These are phyloP conservation scores for Saccharomycopsis sp. DNA, from an alignment of 805 yeast genomes.

Conservation along the genomic window DNA sequence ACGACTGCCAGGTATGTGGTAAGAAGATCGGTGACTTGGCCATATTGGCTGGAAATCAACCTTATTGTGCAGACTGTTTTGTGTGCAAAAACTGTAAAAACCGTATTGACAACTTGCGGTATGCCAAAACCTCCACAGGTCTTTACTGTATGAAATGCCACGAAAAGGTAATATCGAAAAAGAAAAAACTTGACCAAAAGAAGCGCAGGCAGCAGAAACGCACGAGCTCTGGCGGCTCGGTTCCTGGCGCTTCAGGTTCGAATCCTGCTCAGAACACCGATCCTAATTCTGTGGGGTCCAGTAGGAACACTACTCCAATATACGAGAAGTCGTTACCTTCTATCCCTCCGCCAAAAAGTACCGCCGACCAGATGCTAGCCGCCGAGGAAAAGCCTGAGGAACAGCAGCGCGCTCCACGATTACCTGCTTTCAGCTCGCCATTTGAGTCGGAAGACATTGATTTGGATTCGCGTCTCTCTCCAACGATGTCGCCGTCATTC, in stretches of 20 bases:
- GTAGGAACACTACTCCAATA: slow-evolving; percentile 14
- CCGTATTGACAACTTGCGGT: slow-evolving; percentile 79
- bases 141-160: slow-evolving; percentile 91
- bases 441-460: slow-evolving; percentile 19
- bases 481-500: slow-evolving; percentile 3
- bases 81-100: slow-evolving; percentile 82
- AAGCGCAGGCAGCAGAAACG: slow-evolving; percentile 23
- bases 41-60: slow-evolving; percentile 89
- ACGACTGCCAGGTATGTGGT: slow-evolving; percentile 77
- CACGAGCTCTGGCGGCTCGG: slow-evolving; percentile 23
- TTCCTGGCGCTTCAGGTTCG: slow-evolving; percentile 1
- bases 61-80: slow-evolving; percentile 88
- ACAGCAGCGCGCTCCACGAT: not conserved
- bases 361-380: not conserved
- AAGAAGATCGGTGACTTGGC: slow-evolving; percentile 90
- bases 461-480: slow-evolving; percentile 6
- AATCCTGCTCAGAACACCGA: not conserved
- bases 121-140: slow-evolving; percentile 91
- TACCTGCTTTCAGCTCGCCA: slow-evolving; percentile 13
- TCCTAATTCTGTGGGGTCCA: slow-evolving; percentile 18
- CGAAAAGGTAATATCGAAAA: slow-evolving; percentile 69
- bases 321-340: slow-evolving; percentile 20
- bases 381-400: not conserved
- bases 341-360: slow-evolving; percentile 8
- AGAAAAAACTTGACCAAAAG: slow-evolving; percentile 50